Evolutionary conservation across 2,329 filamentous ascomycete genomes (phyloP), one percentile per base, ranked within the genome.

Genomic region (Ceratocystis lukuohia): DNA sequence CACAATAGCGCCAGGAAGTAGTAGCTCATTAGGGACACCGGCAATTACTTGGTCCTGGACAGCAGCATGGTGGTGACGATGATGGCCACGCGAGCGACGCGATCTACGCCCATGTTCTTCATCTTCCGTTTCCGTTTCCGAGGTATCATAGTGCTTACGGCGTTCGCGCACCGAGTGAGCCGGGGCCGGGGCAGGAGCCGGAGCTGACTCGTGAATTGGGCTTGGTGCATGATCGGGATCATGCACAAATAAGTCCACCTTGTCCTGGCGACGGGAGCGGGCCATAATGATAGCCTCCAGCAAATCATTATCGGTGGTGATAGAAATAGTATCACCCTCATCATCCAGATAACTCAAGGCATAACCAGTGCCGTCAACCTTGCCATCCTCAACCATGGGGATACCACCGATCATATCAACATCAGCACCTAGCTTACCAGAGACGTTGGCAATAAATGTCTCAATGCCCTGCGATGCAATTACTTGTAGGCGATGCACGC

Each of bases 171-270:
- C 70, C 28, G 80, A 76, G 2, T 78, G 75, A 25, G 75, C 72
- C 28, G 80, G 81, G 10, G 86, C 75, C 0, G 84, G 82, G 1
- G 82, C 79, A 53, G 46, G 12, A 25, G 67, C 30, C 53, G 59
- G 61, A 25, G 67, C 20, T 37, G 59, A 45, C 48, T 64, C 61
- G 28, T 59, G 56, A 12, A 61, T 53, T 15, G 85, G 79, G n/a
- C 91, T 82, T 0, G 92, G 89, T n/a, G 93, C 86, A 77, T 94
- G 88, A 69, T 91, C 85, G 0, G 93, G 92, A 72, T 99, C 89
- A 74, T 99, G 94, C 12, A 97, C 92, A 72, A 96, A 97, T 17
- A 99, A 82, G 72, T 99, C 94, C 22, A 99, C 94, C 81, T 99
- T 99, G 71, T 97, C 94, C 59, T 85, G 86, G 71, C 81, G 85